These are phyloP conservation scores for Diaporthe destruens DNA, from an alignment of 2,329 filamentous ascomycete species.

Conservation along the genomic window DNA sequence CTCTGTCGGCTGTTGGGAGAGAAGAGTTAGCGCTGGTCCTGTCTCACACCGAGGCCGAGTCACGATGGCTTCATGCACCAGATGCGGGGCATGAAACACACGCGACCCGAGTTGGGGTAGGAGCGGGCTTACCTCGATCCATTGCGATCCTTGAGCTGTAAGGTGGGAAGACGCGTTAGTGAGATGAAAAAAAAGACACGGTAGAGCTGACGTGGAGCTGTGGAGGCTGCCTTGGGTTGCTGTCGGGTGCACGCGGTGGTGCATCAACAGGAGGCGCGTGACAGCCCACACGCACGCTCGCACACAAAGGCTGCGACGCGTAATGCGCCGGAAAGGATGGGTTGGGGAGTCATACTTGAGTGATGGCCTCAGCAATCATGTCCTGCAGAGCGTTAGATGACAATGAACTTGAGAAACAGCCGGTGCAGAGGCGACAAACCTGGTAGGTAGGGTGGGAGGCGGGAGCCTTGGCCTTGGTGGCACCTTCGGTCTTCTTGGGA, in stretches of 20 bases:
- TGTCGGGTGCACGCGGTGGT: constrained; percentile 8
- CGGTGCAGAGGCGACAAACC: constrained; percentile 56
- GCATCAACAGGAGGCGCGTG: constrained; percentile 18
- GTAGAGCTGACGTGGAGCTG: constrained; percentile 1
- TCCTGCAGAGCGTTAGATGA: constrained; percentile 61
- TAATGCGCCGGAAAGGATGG: constrained; percentile 55
- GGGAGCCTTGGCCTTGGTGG: constrained; percentile 63
- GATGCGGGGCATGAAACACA: constrained; percentile 41
- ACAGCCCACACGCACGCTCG: constrained; percentile 24
- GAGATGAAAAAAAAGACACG: constrained; percentile 40
- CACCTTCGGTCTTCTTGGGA: constrained; percentile 67
- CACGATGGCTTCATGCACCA: constrained; percentile 41
- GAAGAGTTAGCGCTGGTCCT: constrained; percentile 48
- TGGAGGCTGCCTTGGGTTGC: constrained; percentile 15
- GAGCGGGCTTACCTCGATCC: constrained; percentile 61
- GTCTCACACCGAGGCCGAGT: constrained; percentile 33
- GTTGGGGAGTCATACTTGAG: constrained; percentile 64
- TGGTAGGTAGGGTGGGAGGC: constrained; percentile 69
- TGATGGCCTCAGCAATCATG: constrained; percentile 73
- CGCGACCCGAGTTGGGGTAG: constrained; percentile 38
- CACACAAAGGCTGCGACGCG: constrained; percentile 36
- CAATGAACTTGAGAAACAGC: constrained; percentile 43
- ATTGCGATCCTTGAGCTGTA: constrained; percentile 73
- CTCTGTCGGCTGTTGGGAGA: constrained; percentile 62
- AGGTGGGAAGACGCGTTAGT: constrained; percentile 55